These are phyloP conservation scores for Sclerotinia nivalis DNA, from an alignment of 2,329 filamentous ascomycete species.

Conservation along the genomic window DNA sequence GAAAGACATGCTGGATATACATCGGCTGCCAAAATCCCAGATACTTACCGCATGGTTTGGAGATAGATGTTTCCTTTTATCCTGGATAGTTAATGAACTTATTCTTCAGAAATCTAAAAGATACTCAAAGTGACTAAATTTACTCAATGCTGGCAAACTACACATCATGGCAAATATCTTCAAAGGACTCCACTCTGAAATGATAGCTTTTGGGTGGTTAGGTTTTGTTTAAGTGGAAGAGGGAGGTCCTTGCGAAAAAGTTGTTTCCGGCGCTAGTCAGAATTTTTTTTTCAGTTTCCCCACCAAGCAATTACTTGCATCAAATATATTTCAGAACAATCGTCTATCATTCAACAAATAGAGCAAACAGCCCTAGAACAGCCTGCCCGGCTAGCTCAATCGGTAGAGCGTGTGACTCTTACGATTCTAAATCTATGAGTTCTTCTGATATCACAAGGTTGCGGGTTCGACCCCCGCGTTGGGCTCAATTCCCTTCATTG, in stretches of 20 bases:
- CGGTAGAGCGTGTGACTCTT: conserved; percentile 41
- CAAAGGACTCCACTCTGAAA: background rate
- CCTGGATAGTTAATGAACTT: background rate
- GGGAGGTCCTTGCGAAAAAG: background rate
- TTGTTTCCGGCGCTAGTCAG: background rate
- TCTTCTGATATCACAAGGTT: conserved; percentile 19
- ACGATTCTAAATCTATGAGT: conserved; percentile 22
- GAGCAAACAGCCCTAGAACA: background rate
- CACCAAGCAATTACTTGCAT: background rate
- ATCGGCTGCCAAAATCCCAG: background rate
- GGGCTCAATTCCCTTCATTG: conserved; percentile 16
- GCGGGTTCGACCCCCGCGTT: conserved; percentile 21
- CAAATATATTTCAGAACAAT: background rate
- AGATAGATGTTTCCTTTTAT: background rate
- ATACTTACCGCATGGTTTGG: background rate
- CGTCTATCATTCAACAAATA: accelerated
- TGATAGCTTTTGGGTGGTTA: background rate
- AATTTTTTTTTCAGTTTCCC: conserved; percentile 11
- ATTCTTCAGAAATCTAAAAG: background rate
- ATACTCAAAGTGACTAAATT: background rate
- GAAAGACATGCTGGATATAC: background rate
- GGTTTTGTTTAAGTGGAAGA: background rate
- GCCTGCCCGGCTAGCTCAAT: conserved; percentile 38
- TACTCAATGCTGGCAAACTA: too few species aligned
- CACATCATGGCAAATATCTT: background rate